Base-by-base conservation (phyloP, 441 rosid genomes). In the Corymbia citriodora region DNA sequence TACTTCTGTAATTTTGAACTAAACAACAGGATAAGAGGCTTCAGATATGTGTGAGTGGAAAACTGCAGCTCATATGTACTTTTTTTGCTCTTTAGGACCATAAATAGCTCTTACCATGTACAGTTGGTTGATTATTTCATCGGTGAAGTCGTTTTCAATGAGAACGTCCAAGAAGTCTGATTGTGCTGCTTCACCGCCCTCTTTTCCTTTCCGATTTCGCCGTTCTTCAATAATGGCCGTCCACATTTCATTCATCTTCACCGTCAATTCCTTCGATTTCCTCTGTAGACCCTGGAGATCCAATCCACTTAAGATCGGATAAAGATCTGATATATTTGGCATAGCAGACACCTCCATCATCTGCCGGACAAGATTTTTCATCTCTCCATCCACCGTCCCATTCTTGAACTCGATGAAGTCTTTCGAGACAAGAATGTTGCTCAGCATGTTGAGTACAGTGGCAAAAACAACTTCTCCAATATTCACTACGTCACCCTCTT, bases 221-320 rank as follows among this genome's bases (percentile, higher is more conserved):
- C 94, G 91, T 83, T 93, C 92, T 86, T 90, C 86, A 9, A 91
- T 82, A 27, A 88, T 88, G 25, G 79, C 86, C 36, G 88, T 89
- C 88, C 93, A 93, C 74, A 90, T 89, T 8, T 85, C 27, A 33
- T 90, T 72, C 89, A 52, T 82, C 87, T 87, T 68, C 33, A 55
- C 18, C 10, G 53, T 29, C 79, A 83, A 19, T 36, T 85, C 90
- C 91, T 88, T 54, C 7, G 90, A 83, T 87, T 89, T 93, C 92
- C 91, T 94, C 53, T 83, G 90, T 49, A 93, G 87, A 48, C 94
- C 92, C 90, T 93, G 94, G 13, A 93, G 90, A 92, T 94, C 95
- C 55, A 93, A 70, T 33, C 90, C 63, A 12, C 92, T 89, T 45
- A 94, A 87, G 16, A 93, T 57, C 4, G 94, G 95, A 90, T 91